Conservation (phyloP, 2,329 filamentous ascomycete genomes). For the Penicillium sp. region DNA sequence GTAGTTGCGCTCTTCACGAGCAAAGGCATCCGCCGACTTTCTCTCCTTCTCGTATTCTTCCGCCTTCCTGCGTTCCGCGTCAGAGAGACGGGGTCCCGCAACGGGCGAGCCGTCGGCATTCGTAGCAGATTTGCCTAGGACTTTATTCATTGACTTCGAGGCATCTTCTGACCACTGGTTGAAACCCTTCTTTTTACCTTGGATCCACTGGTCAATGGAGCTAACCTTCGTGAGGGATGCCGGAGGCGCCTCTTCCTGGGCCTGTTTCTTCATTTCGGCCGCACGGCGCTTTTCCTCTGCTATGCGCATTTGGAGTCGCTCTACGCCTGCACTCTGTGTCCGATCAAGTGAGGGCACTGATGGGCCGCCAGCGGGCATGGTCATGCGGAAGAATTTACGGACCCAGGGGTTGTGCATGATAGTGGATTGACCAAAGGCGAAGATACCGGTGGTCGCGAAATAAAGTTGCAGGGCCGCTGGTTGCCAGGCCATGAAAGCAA, state of each 20-base stretch:
- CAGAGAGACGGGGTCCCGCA: slow-evolving; percentile 25
- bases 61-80: slow-evolving; percentile 32
- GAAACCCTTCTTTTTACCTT: slow-evolving; percentile 29
- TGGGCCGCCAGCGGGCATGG: slow-evolving; percentile 7
- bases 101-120: slow-evolving; percentile 19
- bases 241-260: background rate
- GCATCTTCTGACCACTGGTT: slow-evolving; percentile 22
- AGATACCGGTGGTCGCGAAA: slow-evolving; percentile 51
- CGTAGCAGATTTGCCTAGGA: slow-evolving; percentile 21
- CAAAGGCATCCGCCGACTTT: slow-evolving; percentile 27
- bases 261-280: background rate
- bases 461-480: slow-evolving; percentile 62
- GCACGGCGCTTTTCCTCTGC: background rate
- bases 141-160: slow-evolving; percentile 21
- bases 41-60: slow-evolving; percentile 32
- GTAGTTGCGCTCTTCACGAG: slow-evolving; percentile 38
- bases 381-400: slow-evolving; percentile 30
- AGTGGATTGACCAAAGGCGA: slow-evolving; percentile 45
- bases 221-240: background rate
- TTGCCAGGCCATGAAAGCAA: slow-evolving; percentile 55
- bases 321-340: background rate
- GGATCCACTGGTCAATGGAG: slow-evolving; percentile 37
- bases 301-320: background rate
- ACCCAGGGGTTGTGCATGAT: slow-evolving; percentile 41
- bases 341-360: background rate